Base-by-base conservation (phyloP, 129 eudicot species). In the Artemisia argyi region DNA sequence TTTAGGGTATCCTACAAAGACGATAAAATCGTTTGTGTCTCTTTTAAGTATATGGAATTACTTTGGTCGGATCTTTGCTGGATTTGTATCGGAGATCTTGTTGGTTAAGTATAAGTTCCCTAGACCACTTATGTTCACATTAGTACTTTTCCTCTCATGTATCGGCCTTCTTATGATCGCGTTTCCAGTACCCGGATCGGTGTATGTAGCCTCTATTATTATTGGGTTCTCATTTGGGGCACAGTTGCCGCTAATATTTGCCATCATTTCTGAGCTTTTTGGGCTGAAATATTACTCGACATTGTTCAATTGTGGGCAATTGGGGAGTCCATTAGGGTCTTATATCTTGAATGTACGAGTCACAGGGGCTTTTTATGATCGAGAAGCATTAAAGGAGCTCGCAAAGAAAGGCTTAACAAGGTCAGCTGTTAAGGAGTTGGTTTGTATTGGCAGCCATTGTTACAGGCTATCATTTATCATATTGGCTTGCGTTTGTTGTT, bases 171-270 rank as follows among this genome's bases (percentile, higher is more conserved):
- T 93, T 1, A 63, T 93, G n/a, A 85, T 93, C 3, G 98, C 96
- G 0, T 89, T 89, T 14, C 90, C 84, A 3, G 77, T 87, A 17
- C 92, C 96, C 1, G 89, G 89, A 28, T 75, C 87, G 0, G 89
- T 93, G 5, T 89, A 93, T 63, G 32, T 84, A 0, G 86, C 96
- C 0, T 89, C 98, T 0, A 77, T 87, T 20, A 73, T 93, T 0
- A 83, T 83, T 56, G 98, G 98, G 49, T 89, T 92, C 39, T 87
- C 92, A 65, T 89, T 89, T 16, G 98, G 98, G n/a, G 98, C 98
- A 0, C 92, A 86, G 53, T 44, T 81, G 32, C 79, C 92, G 0
- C 52, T 83, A 22, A 82, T 86, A 5, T 81, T 83, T 28, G 77
- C 78, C 1, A 81, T 86, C 16, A 75, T 83, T 39, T 86, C 92